Percentiles rank a stretch among this genome's conserved stretches.
Conservation (phyloP, 306 rosid genomes). For the Prunus dulcis region DNA sequence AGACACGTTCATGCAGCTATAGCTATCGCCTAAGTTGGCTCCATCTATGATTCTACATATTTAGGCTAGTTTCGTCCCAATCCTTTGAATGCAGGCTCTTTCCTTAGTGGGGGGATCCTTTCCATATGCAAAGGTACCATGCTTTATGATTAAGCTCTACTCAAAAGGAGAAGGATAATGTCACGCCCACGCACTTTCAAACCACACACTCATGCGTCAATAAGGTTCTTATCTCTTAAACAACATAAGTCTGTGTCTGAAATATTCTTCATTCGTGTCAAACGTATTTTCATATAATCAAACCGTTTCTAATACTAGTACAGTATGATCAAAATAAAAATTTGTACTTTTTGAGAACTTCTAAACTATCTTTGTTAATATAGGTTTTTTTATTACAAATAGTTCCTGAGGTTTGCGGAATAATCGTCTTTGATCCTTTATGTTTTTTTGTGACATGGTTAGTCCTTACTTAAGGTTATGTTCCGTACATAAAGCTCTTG, state of each 20-base stretch:
- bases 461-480: too few relatives aligned
- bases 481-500: not conserved
- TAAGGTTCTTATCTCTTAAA: not conserved
- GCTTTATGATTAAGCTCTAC: not conserved
- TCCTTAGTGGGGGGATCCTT: not conserved
- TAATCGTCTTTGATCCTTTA: too few relatives aligned
- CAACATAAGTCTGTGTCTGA: not conserved
- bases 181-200: not conserved
- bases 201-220: not conserved
- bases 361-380: too few relatives aligned
- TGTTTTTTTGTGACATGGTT: too few relatives aligned
- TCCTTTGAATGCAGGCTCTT: not conserved
- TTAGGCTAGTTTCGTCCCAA: too few relatives aligned
- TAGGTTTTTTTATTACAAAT: too few relatives aligned
- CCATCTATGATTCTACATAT: not conserved
- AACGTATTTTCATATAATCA: not conserved
- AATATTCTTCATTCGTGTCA: not conserved
- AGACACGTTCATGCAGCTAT: not conserved
- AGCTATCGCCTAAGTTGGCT: not conserved
- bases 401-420: rapidly evolving
- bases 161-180: not conserved
- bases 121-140: not conserved
- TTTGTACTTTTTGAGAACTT: too few relatives aligned
- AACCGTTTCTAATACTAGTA: too few relatives aligned
- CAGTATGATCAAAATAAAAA: too few relatives aligned